Conservation (phyloP, 176 grass and related monocot species). For the Aegilops tauschii region DNA sequence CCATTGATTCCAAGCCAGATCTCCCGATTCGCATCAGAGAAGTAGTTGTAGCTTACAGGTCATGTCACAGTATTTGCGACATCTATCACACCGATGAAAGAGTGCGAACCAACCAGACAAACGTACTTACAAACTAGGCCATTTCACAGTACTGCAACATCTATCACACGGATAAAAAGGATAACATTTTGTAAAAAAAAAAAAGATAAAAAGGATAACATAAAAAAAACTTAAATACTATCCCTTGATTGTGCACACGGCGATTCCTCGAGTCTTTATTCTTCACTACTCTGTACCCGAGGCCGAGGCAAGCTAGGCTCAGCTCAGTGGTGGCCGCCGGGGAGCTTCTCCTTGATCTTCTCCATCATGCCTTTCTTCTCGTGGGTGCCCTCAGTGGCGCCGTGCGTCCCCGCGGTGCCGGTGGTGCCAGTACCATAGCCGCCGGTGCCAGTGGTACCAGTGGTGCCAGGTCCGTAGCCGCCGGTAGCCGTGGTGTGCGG, state of each 20-base stretch:
- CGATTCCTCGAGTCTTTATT: neutral
- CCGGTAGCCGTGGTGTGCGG: neutral
- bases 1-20: no score
- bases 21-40: no score
- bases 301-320: neutral
- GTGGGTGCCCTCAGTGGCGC: neutral
- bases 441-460: no score
- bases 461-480: no score
- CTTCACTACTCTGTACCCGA: neutral
- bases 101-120: no score
- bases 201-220: neutral
- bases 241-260: neutral
- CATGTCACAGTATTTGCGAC: no score
- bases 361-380: conserved; percentile 71
- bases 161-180: neutral
- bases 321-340: conserved; percentile 35
- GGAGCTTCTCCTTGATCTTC: conserved; percentile 77
- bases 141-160: neutral
- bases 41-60: no score
- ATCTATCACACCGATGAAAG: no score
- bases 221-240: neutral
- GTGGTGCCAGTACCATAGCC: no score
- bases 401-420: neutral
- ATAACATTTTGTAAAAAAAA: neutral
- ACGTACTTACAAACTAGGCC: neutral